A percentile compares a stretch with the other conserved stretches of the same genome.
Conservation (phyloP, 768 basidiomycete genomes). For the Mycena belliarum region DNA sequence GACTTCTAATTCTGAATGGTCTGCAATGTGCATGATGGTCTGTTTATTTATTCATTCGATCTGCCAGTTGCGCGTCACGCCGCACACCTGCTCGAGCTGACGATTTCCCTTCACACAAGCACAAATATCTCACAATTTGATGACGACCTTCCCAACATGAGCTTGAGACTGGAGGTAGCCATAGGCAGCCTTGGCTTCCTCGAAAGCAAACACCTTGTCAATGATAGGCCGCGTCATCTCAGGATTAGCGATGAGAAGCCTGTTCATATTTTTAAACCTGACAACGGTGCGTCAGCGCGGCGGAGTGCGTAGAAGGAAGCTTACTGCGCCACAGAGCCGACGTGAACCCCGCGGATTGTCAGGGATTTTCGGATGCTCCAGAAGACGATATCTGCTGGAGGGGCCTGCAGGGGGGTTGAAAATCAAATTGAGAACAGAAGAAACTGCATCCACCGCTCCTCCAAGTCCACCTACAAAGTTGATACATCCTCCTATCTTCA, state of each 20-base stretch:
- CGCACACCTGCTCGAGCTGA: too few relatives aligned
- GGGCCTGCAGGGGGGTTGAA: background rate
- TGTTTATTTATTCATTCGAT: too few relatives aligned
- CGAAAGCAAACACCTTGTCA: constrained; percentile 52
- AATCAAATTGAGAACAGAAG: background rate
- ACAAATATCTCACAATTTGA: constrained; percentile 17
- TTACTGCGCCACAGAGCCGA: constrained; percentile 41
- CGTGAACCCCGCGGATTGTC: constrained; percentile 44
- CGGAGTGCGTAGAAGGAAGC: too few relatives aligned
- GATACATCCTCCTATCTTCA: background rate
- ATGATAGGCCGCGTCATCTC: constrained; percentile 43
- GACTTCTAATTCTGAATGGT: too few relatives aligned
- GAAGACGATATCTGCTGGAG: background rate
- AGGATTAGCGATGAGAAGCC: too few relatives aligned
- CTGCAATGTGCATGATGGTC: too few relatives aligned
- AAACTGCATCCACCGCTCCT: background rate
- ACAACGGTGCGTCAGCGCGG: background rate
- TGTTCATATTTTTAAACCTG: constrained; percentile 51
- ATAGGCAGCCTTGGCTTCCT: constrained; percentile 45
- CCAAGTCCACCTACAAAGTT: background rate
- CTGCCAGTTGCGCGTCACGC: too few relatives aligned
- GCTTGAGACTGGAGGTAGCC: constrained; percentile 45
- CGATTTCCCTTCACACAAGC: too few relatives aligned
- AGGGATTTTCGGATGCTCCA: constrained; percentile 24
- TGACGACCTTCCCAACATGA: constrained; percentile 55